A percentile compares a stretch with the other conserved stretches of the same genome.
These are phyloP conservation scores for Stemphylium vesicarium DNA, from an alignment of 2,329 filamentous ascomycete species.

Conservation along the genomic window DNA sequence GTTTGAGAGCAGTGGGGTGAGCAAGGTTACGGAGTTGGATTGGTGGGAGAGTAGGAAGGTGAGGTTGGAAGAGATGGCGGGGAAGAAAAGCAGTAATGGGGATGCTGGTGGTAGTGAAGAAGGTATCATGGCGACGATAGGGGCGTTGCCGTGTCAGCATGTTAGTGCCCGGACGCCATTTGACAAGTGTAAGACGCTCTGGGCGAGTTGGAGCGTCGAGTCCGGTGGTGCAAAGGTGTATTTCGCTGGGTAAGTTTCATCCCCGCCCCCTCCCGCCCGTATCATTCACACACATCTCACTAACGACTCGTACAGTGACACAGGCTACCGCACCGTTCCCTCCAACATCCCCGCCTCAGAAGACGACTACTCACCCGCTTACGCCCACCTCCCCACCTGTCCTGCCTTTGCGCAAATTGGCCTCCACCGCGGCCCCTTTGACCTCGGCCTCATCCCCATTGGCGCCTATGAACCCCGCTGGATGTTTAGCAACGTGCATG, in stretches of 20 bases:
- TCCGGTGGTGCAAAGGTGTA: constrained; percentile 80
- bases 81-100: neutral
- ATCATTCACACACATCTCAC: constrained; percentile 24
- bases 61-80: constrained; percentile 58
- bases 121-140: constrained; percentile 71
- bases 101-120: neutral
- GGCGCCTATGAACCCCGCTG: constrained; percentile 80
- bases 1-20: constrained; percentile 75
- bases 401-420: constrained; percentile 89
- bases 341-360: constrained; percentile 61
- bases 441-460: constrained; percentile 91
- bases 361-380: constrained; percentile 75
- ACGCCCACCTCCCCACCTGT: constrained; percentile 69
- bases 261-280: neutral
- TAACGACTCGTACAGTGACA: constrained; percentile 66
- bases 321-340: constrained; percentile 83
- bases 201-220: constrained; percentile 83
- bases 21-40: constrained; percentile 84
- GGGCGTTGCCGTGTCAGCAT: constrained; percentile 86
- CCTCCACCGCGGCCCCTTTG: constrained; percentile 79
- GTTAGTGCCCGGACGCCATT: constrained; percentile 71
- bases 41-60: constrained; percentile 91
- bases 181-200: constrained; percentile 79
- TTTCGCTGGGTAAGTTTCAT: constrained; percentile 68
- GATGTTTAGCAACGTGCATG: constrained; percentile 82